Evolutionary conservation across 108 stramenopile species (phyloP), one percentile per base, ranked within the genome.

Genomic region (Licmophora abbreviata): DNA sequence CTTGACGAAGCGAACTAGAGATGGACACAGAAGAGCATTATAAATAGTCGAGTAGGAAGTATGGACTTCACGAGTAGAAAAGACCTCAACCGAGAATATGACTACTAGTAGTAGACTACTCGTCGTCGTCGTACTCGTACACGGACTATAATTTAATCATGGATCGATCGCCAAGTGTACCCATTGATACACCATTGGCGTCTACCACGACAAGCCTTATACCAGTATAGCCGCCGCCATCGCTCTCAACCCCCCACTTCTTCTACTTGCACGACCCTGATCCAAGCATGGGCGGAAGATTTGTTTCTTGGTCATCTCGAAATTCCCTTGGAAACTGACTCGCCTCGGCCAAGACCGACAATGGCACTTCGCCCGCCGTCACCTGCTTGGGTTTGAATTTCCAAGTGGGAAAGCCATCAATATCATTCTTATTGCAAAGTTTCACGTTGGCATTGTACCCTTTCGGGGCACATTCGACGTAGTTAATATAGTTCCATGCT

Each of bases 1-100:
- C 71, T 99, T 52, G 96, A 98, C 58, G 99, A 99, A 60, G 76
- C 76, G 24, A 78, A 72, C 52, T 78, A 69, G 20, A 5, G 20
- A 40, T 18, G 12, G 34, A 35, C n/a, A n/a, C n/a, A n/a, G n/a
- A n/a, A n/a, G n/a, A n/a, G n/a, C n/a, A n/a, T n/a, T n/a, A n/a
- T n/a, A n/a, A n/a, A n/a, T n/a, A n/a, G n/a, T n/a, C n/a, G n/a
- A n/a, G n/a, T n/a, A n/a, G n/a, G n/a, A n/a, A n/a, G n/a, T n/a
- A n/a, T n/a, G n/a, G n/a, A n/a, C n/a, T n/a, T n/a, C n/a, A n/a
- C n/a, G n/a, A n/a, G n/a, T n/a, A n/a, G n/a, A n/a, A n/a, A n/a
- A n/a, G n/a, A n/a, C n/a, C n/a, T n/a, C n/a, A n/a, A n/a, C n/a
- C n/a, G n/a, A n/a, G n/a, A n/a, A n/a, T n/a, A n/a, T n/a, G n/a